Evolutionary conservation across 2,329 filamentous ascomycete genomes (phyloP).

Genomic region (Aspergillus versicolor): DNA sequence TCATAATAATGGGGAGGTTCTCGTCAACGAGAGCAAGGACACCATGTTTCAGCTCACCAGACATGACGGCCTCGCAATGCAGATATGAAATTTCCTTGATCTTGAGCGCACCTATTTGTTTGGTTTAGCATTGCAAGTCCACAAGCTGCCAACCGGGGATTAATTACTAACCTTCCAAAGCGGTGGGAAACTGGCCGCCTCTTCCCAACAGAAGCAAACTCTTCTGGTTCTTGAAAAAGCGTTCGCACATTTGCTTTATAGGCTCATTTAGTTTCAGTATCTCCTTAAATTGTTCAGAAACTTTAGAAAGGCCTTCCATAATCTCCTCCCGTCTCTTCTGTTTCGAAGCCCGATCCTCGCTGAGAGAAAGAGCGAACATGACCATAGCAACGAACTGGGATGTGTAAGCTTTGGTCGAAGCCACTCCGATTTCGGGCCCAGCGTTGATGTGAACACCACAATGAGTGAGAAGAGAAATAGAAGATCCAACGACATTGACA

Average conservation of each 20-base stretch:
- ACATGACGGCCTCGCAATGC: constrained; percentile 99
- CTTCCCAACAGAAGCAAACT: constrained; percentile 88
- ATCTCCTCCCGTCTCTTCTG: constrained; percentile 88
- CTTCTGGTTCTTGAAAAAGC: constrained; percentile 96
- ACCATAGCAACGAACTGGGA: constrained; percentile 99
- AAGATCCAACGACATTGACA: constrained; percentile 97
- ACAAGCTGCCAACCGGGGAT: background rate
- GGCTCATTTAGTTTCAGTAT: constrained; percentile 87
- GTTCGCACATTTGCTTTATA: constrained; percentile 91
- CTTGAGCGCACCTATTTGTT: constrained; percentile 72
- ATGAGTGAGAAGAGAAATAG: constrained; percentile 97
- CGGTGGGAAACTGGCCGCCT: constrained; percentile 92
- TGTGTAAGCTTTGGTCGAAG: constrained; percentile 98
- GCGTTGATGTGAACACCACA: constrained; percentile 99
- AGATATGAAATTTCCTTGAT: constrained; percentile 99
- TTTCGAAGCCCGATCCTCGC: constrained; percentile 96
- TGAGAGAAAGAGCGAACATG: constrained; percentile 96
- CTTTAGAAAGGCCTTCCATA: constrained; percentile 83
- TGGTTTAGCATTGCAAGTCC: constrained; percentile 12
- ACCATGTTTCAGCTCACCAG: constrained; percentile 98
- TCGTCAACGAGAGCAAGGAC: constrained; percentile 96
- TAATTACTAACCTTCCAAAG: constrained; percentile 70
- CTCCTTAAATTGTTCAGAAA: constrained; percentile 88
- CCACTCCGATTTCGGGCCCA: constrained; percentile 96
- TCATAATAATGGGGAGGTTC: constrained; percentile 99